Base-by-base conservation (phyloP, 2,329 filamentous ascomycete genomes). In the Diplodia corticola region DNA sequence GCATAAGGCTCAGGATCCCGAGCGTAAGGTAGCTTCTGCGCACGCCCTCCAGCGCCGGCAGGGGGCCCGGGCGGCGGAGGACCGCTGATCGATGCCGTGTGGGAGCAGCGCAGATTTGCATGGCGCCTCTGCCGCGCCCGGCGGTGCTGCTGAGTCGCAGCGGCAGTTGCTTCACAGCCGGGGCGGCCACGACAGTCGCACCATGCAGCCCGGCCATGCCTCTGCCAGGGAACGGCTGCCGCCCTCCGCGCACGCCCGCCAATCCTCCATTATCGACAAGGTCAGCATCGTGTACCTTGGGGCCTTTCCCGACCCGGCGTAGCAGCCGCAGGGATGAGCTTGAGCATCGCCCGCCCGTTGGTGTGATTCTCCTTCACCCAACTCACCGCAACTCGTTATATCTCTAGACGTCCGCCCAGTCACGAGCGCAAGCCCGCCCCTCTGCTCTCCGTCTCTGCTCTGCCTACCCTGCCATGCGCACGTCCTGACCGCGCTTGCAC, bases 301-400 rank as follows among this genome's bases (percentile, higher is more conserved):
- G 37, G 54, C 64, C 54, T 50, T 60, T 60, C 64, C 64, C 64
- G 46, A 50, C 64, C 53, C 40, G 48, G 53, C 53, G 64, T 65
- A 65, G 64, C 46, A 48, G 53, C 64, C 22, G 64, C 64, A 65
- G 64, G 64, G 64, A 65, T 65, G 44, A 65, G 53, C 64, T 50
- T 50, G 64, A 65, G 64, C 63, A 50, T 65, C 63, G 46, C 61
- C 37, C 53, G 28, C 54, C 30, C 53, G 54, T 65, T 65, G 64
- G 64, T 65, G 64, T 65, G 64, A 65, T 66, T 66, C 64, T 54
- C 61, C 61, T 61, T 66, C 64, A 59, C 46, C 13, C 64, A 65
- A 46, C 64, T 66, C 64, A 66, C 64, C 64, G 64, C 64, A 66
- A 66, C 49, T 66, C 64, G 64, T 61, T 66, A 66, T 66, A 66